Conservation (phyloP, 768 basidiomycete species). For the Leccinum arenicola region DNA sequence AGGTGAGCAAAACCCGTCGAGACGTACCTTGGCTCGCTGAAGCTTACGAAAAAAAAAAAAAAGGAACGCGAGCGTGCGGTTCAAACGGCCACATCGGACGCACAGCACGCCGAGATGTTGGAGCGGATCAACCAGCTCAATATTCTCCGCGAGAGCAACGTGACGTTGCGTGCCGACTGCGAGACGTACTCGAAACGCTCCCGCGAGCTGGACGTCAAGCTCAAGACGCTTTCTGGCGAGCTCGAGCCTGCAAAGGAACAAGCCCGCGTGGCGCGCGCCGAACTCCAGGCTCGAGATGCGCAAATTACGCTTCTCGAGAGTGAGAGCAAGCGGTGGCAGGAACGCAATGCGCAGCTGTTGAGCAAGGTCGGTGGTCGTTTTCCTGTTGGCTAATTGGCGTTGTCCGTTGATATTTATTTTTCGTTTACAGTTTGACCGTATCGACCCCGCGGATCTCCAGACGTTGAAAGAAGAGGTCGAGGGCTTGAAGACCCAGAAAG, state of each 20-base stretch:
- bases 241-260: conserved; percentile 77
- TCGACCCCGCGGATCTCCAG: conserved; percentile 83
- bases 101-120: conserved; percentile 80
- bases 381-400: neutral
- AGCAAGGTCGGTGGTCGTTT: conserved; percentile 58
- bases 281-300: conserved; percentile 64
- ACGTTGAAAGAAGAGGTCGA: conserved; percentile 72
- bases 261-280: conserved; percentile 62
- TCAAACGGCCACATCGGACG: conserved; percentile 64
- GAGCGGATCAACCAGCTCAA: conserved; percentile 87
- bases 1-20: conserved; percentile 42
- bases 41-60: neutral
- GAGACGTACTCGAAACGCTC: conserved; percentile 69
- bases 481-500: conserved; percentile 43
- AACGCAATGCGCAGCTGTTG: conserved; percentile 75
- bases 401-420: neutral
- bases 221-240: conserved; percentile 55
- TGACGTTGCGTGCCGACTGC: conserved; percentile 74
- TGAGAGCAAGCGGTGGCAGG: conserved; percentile 81
- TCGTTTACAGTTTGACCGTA: conserved; percentile 69
- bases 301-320: conserved; percentile 71
- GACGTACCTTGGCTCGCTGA: neutral
- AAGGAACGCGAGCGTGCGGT: conserved; percentile 78
- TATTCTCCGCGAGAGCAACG: conserved; percentile 84
- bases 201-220: conserved; percentile 61